Evolutionary conservation across 148 eudicot genomes (phyloP), one percentile per base, ranked within the genome.

Genomic region (Amaranthus palmeri): DNA sequence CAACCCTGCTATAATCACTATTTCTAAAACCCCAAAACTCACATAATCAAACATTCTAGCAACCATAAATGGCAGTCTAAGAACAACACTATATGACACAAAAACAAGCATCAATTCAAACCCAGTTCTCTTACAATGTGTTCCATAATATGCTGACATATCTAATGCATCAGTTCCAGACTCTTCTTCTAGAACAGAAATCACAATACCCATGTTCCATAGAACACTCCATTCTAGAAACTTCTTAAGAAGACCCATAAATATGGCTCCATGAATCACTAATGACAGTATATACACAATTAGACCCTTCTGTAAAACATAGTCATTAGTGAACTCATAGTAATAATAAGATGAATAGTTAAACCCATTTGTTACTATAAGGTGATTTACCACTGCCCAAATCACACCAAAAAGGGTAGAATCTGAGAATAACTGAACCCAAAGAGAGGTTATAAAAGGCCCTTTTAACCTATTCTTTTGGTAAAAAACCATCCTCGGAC

Each of bases 151-250:
- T 10, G 60, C 74, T 15, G 82, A 69, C 11, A 78, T 10, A 14
- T 55, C 79, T 0, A 82, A 54, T 0, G 85, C 85, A 8, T 48
- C 74, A 14, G 67, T 54, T 25, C 85, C 77, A 11, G 64, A 42
- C 13, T 76, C 71, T 45, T 67, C 80, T 64, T 72, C 77, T 10
- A 82, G 11, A 7, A 78, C 62, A 6, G 85, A 78, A 8, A 78
- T 75, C 67, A 78, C 81, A 3, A 78, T 49, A 8, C 71, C 70
- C 79, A 74, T 74, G 74, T 67, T 79, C 82, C 85, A 78, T 41
- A 72, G 47, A 5, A 60, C 80, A 14, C 74, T 72, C 82, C 76
- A 76, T 40, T 78, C 77, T 48, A 78, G 40, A 72, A 68, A 82
- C 63, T 71, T 75, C 41, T 61, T 50, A 0, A 76, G 54, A 40